Base-by-base conservation (phyloP, 2,329 filamentous ascomycete species). In the Talaromyces sp. region DNA sequence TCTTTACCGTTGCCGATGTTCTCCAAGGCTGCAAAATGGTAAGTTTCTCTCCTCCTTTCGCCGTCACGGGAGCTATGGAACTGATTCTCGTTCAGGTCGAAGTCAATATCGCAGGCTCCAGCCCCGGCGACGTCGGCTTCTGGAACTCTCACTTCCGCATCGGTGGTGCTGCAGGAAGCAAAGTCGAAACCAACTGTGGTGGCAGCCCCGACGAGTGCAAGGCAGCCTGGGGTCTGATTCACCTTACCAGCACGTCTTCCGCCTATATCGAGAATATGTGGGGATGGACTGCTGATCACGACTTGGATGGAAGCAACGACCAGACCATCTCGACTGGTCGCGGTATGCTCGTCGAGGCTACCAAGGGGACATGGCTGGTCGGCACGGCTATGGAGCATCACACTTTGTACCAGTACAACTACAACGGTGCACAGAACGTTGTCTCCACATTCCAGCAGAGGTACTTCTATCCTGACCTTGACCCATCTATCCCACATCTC, bases 251-350 rank as follows among this genome's bases (percentile, higher is more conserved):
- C 12, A 73, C 71, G 0, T 77, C 79, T 0, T 80, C 80, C 1
- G 79, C 79, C 3, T 85, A 86, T 65, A 75, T 85, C 46, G 83
- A 86, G 69, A 84, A 85, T 67, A 73, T 80, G 61, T 80, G 80
- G 80, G 71, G 77, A 3, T 82, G 80, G 80, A 81, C 76, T 16
- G 77, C 79, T 3, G 69, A 82, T 65, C 80, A 82, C 70, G 80
- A 81, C 64, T 73, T 86, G 39, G 76, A 80, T 56, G 81, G 80
- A 33, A 46, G 35, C 40, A 62, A 64, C 35, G 56, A 31, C 5
- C 64, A 64, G 46, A 61, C 57, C 6, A 64, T 68, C 59, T 65
- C 76, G 52, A 75, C 77, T 40, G 83, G 78, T 48, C 79, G 83
- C 14, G 81, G 82, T 35, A 69, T 79, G 0, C 72, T 83, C 2